phyloP scores from a whole-genome alignment of 768 basidiomycete genomes.

The Mycena sanguinolenta region DNA sequence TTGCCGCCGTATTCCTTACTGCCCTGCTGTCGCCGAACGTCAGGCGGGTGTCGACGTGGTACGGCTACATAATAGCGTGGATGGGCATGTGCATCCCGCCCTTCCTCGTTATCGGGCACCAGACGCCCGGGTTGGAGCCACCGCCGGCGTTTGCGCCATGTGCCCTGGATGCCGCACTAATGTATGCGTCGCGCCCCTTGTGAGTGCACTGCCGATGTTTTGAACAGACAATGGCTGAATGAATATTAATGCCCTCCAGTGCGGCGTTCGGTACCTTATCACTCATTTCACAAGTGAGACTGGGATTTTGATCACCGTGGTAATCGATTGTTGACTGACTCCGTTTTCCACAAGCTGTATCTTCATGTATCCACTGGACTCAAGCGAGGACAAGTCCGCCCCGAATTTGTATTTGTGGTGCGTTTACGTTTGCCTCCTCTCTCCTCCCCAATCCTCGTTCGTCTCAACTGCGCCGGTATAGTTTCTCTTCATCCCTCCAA shows the following conservation, averaged over 20 bases:
- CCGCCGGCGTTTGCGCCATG: conserved; percentile 22
- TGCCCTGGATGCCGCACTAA: conserved; percentile 21
- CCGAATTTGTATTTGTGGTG: conserved; percentile 7
- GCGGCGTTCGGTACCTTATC: conserved; percentile 25
- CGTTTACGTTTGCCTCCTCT: too few species aligned
- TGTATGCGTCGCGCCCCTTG: conserved; percentile 32
- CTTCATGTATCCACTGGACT: conserved; percentile 22
- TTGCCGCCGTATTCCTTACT: conserved; percentile 17
- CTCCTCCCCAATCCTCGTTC: too few species aligned
- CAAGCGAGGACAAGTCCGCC: conserved; percentile 6
- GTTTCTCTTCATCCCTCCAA: conserved; percentile 20
- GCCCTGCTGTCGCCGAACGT: conserved; percentile 20
- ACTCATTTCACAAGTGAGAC: conserved; percentile 25
- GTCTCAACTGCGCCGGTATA: background rate
- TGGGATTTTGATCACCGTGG: background rate
- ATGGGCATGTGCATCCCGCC: conserved; percentile 25
- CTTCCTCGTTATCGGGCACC: conserved; percentile 27
- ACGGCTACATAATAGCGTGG: conserved; percentile 22
- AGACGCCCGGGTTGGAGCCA: conserved; percentile 12
- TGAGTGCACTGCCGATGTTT: too few species aligned
- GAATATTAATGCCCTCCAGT: too few species aligned
- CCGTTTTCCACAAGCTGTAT: conserved; percentile 17
- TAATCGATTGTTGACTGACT: too few species aligned
- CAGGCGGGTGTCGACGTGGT: conserved; percentile 29
- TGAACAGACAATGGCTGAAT: too few species aligned